Evolutionary conservation across 192 early-diverging fungal species (phyloP).

Genomic region (Gamsiella multidivaricata): DNA sequence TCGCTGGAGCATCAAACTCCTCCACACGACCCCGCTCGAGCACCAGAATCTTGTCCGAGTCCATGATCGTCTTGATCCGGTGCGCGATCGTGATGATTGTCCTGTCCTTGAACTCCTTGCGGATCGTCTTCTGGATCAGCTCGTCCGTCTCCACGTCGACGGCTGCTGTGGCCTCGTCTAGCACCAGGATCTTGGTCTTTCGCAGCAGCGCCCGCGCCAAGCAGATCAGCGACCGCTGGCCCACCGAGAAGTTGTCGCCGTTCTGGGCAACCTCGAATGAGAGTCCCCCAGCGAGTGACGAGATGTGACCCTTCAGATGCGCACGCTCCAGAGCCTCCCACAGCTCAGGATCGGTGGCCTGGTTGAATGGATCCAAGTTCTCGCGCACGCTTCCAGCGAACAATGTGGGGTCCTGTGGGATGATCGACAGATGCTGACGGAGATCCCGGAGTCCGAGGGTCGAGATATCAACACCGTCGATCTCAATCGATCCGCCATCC

Average conservation of each 20-base stretch:
- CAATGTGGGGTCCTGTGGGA: slow-evolving; percentile 86
- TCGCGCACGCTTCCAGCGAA: slow-evolving; percentile 69
- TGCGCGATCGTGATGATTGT: slow-evolving; percentile 95
- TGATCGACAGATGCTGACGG: slow-evolving; percentile 76
- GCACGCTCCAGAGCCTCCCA: slow-evolving; percentile 67
- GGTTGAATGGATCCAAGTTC: slow-evolving; percentile 83
- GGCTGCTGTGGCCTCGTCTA: slow-evolving; percentile 61
- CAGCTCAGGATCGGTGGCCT: slow-evolving; percentile 66
- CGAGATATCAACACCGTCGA: slow-evolving; percentile 82
- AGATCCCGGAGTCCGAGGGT: slow-evolving; percentile 69
- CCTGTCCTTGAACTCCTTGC: slow-evolving; percentile 75
- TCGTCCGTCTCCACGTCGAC: slow-evolving; percentile 90
- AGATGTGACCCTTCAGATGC: slow-evolving; percentile 55
- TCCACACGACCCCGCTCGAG: slow-evolving; percentile 56
- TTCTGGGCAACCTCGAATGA: slow-evolving; percentile 38
- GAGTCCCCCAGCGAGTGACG: slow-evolving; percentile 29
- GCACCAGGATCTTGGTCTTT: slow-evolving; percentile 61
- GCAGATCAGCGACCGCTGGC: slow-evolving; percentile 64
- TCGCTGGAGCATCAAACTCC: slow-evolving; percentile 75
- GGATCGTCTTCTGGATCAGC: slow-evolving; percentile 88
- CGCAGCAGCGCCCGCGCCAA: slow-evolving; percentile 66
- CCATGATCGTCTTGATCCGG: slow-evolving; percentile 85
- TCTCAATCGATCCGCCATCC: slow-evolving; percentile 74
- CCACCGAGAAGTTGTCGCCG: slow-evolving; percentile 68
- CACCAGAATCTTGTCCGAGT: slow-evolving; percentile 87